Percentiles rank a stretch among this genome's conserved stretches.
phyloP scores from a whole-genome alignment of 495 filamentous ascomycete genomes.

The Entonaema liquescens region DNA sequence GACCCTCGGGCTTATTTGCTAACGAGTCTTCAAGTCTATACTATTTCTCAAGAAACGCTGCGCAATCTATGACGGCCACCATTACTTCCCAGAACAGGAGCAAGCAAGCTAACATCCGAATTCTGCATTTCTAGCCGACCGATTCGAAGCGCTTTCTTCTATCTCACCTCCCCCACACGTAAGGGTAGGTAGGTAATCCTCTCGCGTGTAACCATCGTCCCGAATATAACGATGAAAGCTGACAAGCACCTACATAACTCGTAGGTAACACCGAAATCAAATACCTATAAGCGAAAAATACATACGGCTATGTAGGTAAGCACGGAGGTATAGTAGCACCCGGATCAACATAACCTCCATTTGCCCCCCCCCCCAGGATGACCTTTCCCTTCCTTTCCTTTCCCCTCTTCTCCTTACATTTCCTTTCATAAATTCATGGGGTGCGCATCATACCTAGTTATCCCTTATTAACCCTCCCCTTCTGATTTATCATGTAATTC shows the following conservation, averaged over 20 bases:
- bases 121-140: background rate
- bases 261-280: background rate
- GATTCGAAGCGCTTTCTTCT: background rate
- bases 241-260: background rate
- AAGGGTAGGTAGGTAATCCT: background rate
- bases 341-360: slow-evolving; percentile 2
- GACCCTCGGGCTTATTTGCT: too few species aligned
- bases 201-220: background rate
- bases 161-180: background rate
- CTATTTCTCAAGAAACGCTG: background rate
- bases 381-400: background rate
- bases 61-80: too few species aligned
- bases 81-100: background rate
- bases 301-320: background rate
- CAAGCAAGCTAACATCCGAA: background rate
- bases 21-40: background rate
- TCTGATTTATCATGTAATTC: background rate
- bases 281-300: background rate
- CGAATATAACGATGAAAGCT: background rate
- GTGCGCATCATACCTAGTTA: background rate
- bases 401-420: background rate
- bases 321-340: background rate
- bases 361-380: background rate
- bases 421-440: background rate
- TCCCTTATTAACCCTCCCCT: background rate